Evolutionary conservation across 768 basidiomycete species (phyloP).

Genomic region (Pulveroboletus sp.): DNA sequence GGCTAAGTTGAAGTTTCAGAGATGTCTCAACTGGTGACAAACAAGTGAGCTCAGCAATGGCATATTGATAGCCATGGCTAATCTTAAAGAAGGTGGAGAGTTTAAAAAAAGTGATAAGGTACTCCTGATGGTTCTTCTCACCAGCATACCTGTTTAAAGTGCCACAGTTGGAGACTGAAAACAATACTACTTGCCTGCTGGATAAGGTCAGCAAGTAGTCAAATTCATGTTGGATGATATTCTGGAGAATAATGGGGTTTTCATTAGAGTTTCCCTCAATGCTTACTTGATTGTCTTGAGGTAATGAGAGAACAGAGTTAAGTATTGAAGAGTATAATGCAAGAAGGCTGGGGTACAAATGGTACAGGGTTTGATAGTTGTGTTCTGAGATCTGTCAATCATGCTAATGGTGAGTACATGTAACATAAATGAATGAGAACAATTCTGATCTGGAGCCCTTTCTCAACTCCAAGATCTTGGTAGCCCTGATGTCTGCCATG

Average conservation of each 20-base stretch:
- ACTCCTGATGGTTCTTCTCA: conserved; percentile 1
- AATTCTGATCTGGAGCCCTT: too few species aligned
- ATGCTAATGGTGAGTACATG: not conserved
- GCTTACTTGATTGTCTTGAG: not conserved
- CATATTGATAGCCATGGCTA: not conserved
- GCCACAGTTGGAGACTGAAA: too few species aligned
- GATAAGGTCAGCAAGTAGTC: not conserved
- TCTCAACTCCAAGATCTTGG: conserved; percentile 7
- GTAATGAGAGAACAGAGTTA: not conserved
- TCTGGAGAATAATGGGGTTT: conserved; percentile 2
- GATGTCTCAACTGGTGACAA: not conserved
- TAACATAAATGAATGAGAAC: not conserved
- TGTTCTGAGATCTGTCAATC: not conserved
- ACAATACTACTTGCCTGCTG: conserved; percentile 1
- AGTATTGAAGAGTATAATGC: not conserved
- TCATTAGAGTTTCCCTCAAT: not conserved
- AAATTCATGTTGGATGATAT: not conserved
- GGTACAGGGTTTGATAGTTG: not conserved
- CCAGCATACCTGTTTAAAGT: conserved; percentile 12
- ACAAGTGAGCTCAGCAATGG: not conserved
- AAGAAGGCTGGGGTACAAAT: not conserved
- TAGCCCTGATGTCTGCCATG: conserved; percentile 8
- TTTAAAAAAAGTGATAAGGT: conserved; percentile 1
- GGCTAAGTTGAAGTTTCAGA: conserved; percentile 6
- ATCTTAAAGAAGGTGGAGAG: conserved; percentile 2